Conservation (phyloP, 768 basidiomycete genomes). For the Termitomyces sp. region DNA sequence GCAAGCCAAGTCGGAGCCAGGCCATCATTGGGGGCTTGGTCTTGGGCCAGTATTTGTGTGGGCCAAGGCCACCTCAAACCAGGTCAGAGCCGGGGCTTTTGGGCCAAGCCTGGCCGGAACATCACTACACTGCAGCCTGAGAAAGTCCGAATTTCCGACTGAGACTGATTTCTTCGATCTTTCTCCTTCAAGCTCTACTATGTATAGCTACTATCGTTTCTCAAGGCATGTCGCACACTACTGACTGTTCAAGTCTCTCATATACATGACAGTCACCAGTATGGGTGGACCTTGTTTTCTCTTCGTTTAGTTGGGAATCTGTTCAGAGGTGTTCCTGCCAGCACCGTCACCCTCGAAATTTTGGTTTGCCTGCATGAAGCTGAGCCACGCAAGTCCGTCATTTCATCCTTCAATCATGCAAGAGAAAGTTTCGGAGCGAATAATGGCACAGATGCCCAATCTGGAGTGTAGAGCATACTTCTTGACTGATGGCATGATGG, state of each 20-base stretch:
- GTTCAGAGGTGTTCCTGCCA: background rate
- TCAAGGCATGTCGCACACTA: slow-evolving; percentile 2
- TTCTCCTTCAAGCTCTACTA: slow-evolving; percentile 11
- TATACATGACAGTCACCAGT: slow-evolving; percentile 9
- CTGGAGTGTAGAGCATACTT: background rate
- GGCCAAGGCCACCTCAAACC: too few species aligned
- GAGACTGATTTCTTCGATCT: slow-evolving; percentile 3
- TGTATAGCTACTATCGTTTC: background rate
- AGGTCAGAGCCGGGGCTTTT: too few species aligned
- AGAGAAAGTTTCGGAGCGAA: background rate
- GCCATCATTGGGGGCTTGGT: too few species aligned
- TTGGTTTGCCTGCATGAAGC: background rate
- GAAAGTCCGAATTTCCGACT: background rate
- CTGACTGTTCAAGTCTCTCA: slow-evolving; percentile 1
- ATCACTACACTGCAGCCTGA: too few species aligned
- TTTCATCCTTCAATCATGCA: background rate
- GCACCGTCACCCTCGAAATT: background rate
- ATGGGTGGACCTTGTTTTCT: background rate
- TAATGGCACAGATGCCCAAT: background rate
- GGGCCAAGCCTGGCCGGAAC: too few species aligned
- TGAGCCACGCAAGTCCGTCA: background rate
- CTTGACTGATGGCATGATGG: background rate
- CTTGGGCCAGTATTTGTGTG: too few species aligned
- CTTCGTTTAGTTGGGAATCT: background rate
- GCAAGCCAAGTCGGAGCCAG: too few species aligned